Evolutionary conservation across 2,329 filamentous ascomycete genomes (phyloP), one percentile per base, ranked within the genome.

Genomic region (Aureobasidium zeae): DNA sequence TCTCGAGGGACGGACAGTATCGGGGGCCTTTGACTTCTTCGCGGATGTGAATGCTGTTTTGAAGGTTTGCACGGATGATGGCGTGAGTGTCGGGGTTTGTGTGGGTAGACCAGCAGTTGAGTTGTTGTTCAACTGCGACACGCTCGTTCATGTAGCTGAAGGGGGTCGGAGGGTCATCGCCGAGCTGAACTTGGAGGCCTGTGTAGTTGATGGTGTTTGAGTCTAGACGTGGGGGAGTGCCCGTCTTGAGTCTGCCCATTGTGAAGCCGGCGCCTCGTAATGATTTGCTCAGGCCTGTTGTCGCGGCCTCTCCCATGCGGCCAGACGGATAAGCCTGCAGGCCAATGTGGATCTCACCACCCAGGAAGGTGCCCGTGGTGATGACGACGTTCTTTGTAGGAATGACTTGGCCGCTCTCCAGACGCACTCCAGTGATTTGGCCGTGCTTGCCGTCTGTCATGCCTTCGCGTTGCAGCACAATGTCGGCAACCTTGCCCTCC

Each of bases 1-100:
- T 87, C 64, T 98, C 91, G 3, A 98, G 69, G 0, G 89, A 96
- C 2, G 91, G 91, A 56, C 91, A 98, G 59, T 98, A 98, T 48
- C 91, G 76, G 1, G 91, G 91, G 0, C 91, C 91, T 57, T 86
- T 91, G 41, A 98, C 85, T 0, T 86, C 89, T 62, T 98, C 91
- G 17, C 91, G 79, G 50, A 98, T 96, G 59, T 98, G 91, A 25
- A 98, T 84, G 1, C 86, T 93, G 59, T 94, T 93, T 58, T 94
- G 83, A n/a, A 98, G 76, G 57, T 96, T 95, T 5, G 77, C 76
- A 33, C 86, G 78, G 48, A 95, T 82, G 37, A 98, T 76, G 12
- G 84, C 77, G 63, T 98, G 91, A 0, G 86, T 79, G 4, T 71
- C 74, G 36, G 80, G 71, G 57, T 94, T 96, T 17, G 91, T 98